Base-by-base conservation (phyloP, 2,329 filamentous ascomycete genomes). In the Talaromyces sp. region DNA sequence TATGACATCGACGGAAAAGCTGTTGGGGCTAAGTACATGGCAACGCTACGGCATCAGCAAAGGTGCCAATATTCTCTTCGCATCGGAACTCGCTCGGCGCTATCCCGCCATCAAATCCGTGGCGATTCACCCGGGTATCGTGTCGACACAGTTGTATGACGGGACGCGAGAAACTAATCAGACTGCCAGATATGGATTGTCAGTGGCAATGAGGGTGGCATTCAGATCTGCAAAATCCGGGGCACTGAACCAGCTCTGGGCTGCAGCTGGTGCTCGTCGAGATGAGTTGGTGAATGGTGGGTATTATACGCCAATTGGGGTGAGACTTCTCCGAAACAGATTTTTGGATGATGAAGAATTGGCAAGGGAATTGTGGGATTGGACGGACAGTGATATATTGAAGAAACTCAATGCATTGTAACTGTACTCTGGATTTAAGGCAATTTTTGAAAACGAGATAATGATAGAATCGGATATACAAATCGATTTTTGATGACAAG, bases 41-140 rank as follows among this genome's bases (percentile, higher is more conserved):
- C 68, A 71, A 2, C 78, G 80, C 1, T 85, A 84, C 64, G 78
- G 74, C 9, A 77, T 79, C n/a, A 80, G 77, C 61, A 84, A 83
- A 66, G 74, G 80, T 0, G 81, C 80, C 2, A 82, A 80, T 57
- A 75, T 82, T 29, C 67, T 81, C 5, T 78, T 79, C 53, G 78
- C 79, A 2, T 66, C 73, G 0, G 78, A 81, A 63, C 64, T 83
- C 4, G 78, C 78, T 3, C 73, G 77, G 7, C 75, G 77, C 1
- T 73, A 78, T 58, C 78, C 78, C 0, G 64, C 73, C 19, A 71
- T 82, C 1, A 74, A 72, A 24, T 75, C 76, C 24, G 73, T 83
- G 10, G 75, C 78, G 0, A 65, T 84, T 0, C 82, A 84, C 58
- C 82, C 82, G 0, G 82, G 82, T 2, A 68, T 77, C 3, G 76